phyloP scores from a whole-genome alignment of 176 grass and related monocot species.

The Oryza meyeriana region DNA sequence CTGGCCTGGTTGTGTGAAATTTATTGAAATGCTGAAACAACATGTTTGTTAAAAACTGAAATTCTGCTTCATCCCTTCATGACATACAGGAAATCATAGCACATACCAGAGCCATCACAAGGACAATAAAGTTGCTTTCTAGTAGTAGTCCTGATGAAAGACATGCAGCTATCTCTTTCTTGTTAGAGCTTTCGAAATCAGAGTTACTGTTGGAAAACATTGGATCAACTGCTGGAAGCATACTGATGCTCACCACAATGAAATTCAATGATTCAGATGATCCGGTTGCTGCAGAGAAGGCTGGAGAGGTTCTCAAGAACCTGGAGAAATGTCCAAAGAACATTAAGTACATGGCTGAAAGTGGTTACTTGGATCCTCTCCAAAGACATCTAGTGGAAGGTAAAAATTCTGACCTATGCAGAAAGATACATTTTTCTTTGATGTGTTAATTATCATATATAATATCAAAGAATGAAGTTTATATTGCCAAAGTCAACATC shows the following conservation, averaged over 20 bases:
- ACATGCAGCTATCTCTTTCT: conserved; percentile 67
- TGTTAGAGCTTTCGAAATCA: conserved; percentile 70
- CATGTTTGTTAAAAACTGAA: neutral
- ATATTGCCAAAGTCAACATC: neutral
- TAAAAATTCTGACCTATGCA: conserved; percentile 25
- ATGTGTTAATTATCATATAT: neutral
- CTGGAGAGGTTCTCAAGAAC: conserved; percentile 63
- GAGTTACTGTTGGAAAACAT: conserved; percentile 61
- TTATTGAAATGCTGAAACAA: neutral
- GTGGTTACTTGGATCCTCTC: conserved; percentile 86
- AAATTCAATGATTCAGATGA: conserved; percentile 73
- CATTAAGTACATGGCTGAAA: conserved; percentile 93
- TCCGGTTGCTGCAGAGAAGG: conserved; percentile 54
- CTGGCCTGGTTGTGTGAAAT: neutral
- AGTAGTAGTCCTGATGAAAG: conserved; percentile 62
- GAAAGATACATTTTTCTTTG: neutral
- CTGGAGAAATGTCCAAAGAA: conserved; percentile 83
- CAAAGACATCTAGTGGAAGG: conserved; percentile 80
- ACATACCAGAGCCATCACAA: conserved; percentile 68
- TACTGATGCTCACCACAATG: conserved; percentile 81
- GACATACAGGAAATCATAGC: conserved; percentile 65
- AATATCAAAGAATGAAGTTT: neutral
- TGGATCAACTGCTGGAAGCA: conserved; percentile 56
- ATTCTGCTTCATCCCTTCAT: conserved; percentile 1
- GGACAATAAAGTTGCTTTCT: conserved; percentile 64